Percentiles rank a stretch among this genome's conserved stretches.
These are phyloP conservation scores for Curvularia spicifera DNA, from an alignment of 2,329 filamentous ascomycete genomes.

Conservation along the genomic window DNA sequence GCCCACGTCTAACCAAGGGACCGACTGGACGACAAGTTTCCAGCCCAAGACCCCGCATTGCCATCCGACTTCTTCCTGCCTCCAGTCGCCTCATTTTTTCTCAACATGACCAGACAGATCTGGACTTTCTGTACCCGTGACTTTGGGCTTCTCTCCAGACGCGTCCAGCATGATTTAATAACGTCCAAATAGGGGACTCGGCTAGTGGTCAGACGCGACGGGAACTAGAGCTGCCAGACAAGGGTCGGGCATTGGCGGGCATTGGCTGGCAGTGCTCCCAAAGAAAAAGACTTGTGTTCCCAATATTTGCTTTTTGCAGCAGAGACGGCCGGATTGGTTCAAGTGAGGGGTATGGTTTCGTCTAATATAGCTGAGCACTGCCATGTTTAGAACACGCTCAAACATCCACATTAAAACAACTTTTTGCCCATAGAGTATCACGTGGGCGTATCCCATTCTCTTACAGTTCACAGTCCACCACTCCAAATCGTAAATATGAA, in stretches of 20 bases:
- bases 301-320: slow-evolving; percentile 2
- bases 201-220: slow-evolving; percentile 20
- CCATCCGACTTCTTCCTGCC: not conserved
- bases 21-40: slow-evolving; percentile 6
- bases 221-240: slow-evolving; percentile 20
- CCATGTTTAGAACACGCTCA: not conserved
- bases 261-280: not conserved
- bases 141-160: not conserved
- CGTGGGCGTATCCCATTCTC: not conserved
- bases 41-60: not conserved
- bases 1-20: not conserved
- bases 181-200: slow-evolving; percentile 19
- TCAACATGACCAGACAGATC: not conserved
- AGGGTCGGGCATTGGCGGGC: slow-evolving; percentile 1
- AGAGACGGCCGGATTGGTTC: not conserved
- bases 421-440: not conserved
- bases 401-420: not conserved
- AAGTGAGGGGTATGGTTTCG: not conserved
- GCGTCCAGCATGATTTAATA: slow-evolving; percentile 6
- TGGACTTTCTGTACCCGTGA: too few species aligned
- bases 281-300: not conserved
- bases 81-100: not conserved
- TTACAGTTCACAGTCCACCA: not conserved
- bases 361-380: not conserved
- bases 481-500: not conserved